These are phyloP conservation scores for Penicillium silybi DNA, from an alignment of 495 filamentous ascomycete genomes.

Conservation along the genomic window DNA sequence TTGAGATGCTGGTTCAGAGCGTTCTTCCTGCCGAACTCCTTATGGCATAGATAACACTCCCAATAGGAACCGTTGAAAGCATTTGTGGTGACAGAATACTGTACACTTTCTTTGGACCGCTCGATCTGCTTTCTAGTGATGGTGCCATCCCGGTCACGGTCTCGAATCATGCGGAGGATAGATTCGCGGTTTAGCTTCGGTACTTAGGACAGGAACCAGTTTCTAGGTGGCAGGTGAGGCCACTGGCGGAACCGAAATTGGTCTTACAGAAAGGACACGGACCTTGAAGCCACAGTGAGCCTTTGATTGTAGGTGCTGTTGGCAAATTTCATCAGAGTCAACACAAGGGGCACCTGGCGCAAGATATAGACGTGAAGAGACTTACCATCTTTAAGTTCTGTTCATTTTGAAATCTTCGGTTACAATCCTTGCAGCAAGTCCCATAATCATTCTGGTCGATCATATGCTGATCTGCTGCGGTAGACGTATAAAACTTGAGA, in stretches of 20 bases:
- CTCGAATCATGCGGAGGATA: slow-evolving; percentile 28
- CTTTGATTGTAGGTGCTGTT: too few species aligned
- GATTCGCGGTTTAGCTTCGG: slow-evolving; percentile 32
- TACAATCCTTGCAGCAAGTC: too few species aligned
- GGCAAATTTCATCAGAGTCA: too few species aligned
- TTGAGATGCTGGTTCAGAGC: slow-evolving; percentile 35
- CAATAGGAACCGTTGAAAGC: slow-evolving; percentile 37
- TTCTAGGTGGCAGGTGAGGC: slow-evolving; percentile 45
- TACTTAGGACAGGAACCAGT: slow-evolving; percentile 36
- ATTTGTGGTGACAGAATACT: slow-evolving; percentile 17
- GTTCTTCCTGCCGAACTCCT: slow-evolving; percentile 17
- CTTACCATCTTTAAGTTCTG: too few species aligned
- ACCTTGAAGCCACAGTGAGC: slow-evolving; percentile 30
- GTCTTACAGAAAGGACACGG: slow-evolving; percentile 43
- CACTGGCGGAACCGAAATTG: slow-evolving; percentile 38
- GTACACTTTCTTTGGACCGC: slow-evolving; percentile 22
- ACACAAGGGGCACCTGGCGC: too few species aligned
- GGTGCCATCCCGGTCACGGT: slow-evolving; percentile 30
- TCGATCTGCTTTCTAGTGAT: slow-evolving; percentile 42
- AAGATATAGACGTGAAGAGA: too few species aligned
- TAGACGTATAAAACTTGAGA: too few species aligned
- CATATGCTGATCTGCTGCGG: too few species aligned
- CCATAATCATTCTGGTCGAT: too few species aligned
- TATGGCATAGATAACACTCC: slow-evolving; percentile 44
- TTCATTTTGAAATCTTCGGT: too few species aligned